Conservation (phyloP, 2,329 filamentous ascomycete species). For the Phialophora chinensis region DNA sequence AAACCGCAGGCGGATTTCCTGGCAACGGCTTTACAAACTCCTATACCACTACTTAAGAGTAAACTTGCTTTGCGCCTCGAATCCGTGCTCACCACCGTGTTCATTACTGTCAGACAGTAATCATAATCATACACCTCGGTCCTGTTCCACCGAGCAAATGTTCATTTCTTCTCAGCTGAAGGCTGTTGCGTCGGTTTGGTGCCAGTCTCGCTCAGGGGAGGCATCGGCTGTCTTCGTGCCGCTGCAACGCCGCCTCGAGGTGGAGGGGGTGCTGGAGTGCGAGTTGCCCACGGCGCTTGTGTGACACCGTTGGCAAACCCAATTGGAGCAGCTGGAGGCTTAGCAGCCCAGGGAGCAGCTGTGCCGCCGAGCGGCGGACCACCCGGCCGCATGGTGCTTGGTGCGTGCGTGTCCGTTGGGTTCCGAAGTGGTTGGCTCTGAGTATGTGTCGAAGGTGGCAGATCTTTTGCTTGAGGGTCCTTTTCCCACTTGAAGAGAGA, state of each 20-base stretch:
- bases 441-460: constrained; percentile 62
- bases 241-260: constrained; percentile 21
- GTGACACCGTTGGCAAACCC: constrained; percentile 41
- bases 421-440: constrained; percentile 58
- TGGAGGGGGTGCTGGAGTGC: constrained; percentile 29
- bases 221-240: constrained; percentile 21
- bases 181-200: constrained; percentile 1
- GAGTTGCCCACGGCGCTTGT: constrained; percentile 40
- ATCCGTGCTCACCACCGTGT: background rate
- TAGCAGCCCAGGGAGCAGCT: constrained; percentile 39
- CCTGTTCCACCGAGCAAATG: background rate
- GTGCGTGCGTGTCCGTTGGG: constrained; percentile 28
- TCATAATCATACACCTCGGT: constrained; percentile 1
- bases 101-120: background rate
- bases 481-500: constrained; percentile 78
- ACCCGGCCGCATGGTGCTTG: constrained; percentile 24
- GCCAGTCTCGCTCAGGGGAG: constrained; percentile 21
- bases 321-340: constrained; percentile 27
- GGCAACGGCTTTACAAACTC: too few relatives aligned
- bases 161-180: constrained; percentile 8
- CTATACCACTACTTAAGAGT: too few relatives aligned
- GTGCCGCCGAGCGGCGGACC: constrained; percentile 27
- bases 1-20: too few relatives aligned
- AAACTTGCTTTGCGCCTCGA: too few relatives aligned
- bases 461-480: constrained; percentile 65